Base-by-base conservation (phyloP, 768 basidiomycete genomes). In the Xerocomellus intermedius region DNA sequence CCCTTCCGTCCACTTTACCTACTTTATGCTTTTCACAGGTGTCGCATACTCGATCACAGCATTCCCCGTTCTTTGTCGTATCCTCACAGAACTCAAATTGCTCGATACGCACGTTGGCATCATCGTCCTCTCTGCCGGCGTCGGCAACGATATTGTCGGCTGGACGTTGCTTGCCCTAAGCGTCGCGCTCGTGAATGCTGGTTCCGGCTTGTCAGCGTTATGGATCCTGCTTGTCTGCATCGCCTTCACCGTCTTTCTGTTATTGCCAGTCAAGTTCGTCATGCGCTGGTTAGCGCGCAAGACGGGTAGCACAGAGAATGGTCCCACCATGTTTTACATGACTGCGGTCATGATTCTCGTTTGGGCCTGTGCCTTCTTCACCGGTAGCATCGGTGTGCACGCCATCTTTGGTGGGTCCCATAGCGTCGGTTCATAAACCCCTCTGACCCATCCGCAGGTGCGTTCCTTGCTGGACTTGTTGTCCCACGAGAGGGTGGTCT, bases 11-110 rank as follows among this genome's bases (percentile, higher is more conserved):
- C 78, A 84, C 50, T 96, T 94, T 70, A 87, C 91, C 0, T 79
- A 96, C 68, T 98, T 98, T 71, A 85, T 97, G 82, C 83, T 99
- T 36, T 98, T 98, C 72, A 85, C 90, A 12, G 94, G 92, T 14
- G 92, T 95, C 21, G 93, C 94, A 1, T 94, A 86, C 74, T 87
- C 88, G 4, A 93, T 93, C 64, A 92, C 90, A 0, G 91, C 90
- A 0, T 91, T 93, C 59, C 91, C 92, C 1, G 87, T 94, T 2
- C 76, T 94, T 8, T 92, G 89, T 70, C 80, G 94, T 58, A 89
- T 97, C 71, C 76, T 98, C 42, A 89, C 89, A 2, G 94, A 97
- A 67, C 82, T 96, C 52, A 94, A 94, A 70, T 76, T 99, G 2
- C 79, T 98, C 57, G 89, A 94, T 56, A 97, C 93, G 0, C 86